Percentiles rank a stretch among this genome's conserved stretches.
These are phyloP conservation scores for Leucocoprinus sp. DNA, from an alignment of 768 basidiomycete genomes.

Conservation along the genomic window DNA sequence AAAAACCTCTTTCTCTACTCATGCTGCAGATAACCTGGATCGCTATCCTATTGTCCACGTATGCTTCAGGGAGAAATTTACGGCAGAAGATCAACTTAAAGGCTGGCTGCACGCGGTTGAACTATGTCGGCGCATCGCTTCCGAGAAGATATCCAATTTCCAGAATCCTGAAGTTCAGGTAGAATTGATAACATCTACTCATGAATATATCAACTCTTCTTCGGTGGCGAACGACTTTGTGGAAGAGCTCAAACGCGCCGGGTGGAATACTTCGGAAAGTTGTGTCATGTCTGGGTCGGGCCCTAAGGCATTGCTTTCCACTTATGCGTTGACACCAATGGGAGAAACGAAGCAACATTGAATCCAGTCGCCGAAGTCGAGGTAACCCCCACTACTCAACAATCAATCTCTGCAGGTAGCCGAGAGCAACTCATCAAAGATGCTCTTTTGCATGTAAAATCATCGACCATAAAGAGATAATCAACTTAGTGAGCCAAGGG, in stretches of 20 bases:
- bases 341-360: background rate
- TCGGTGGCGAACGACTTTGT: background rate
- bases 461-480: too few relatives aligned
- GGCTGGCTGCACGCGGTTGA: slow-evolving; percentile 42
- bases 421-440: too few relatives aligned
- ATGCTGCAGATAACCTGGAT: slow-evolving; percentile 5
- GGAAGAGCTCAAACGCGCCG: background rate
- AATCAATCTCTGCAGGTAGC: too few relatives aligned
- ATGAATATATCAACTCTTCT: background rate
- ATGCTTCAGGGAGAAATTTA: slow-evolving; percentile 43
- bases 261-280: slow-evolving; percentile 6
- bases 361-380: too few relatives aligned
- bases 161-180: background rate
- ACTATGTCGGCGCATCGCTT: slow-evolving; percentile 3
- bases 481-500: too few relatives aligned
- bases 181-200: background rate
- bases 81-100: slow-evolving; percentile 39
- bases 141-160: background rate
- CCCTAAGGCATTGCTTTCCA: slow-evolving; percentile 5
- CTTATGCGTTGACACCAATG: background rate
- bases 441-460: too few relatives aligned
- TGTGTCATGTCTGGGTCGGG: slow-evolving; percentile 3
- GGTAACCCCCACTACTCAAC: too few relatives aligned
- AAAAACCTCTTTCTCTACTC: slow-evolving; percentile 6
- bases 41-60: slow-evolving; percentile 28